Base-by-base conservation (phyloP, 192 early-diverging fungal genomes). In the Umbelopsis ramanniana region DNA sequence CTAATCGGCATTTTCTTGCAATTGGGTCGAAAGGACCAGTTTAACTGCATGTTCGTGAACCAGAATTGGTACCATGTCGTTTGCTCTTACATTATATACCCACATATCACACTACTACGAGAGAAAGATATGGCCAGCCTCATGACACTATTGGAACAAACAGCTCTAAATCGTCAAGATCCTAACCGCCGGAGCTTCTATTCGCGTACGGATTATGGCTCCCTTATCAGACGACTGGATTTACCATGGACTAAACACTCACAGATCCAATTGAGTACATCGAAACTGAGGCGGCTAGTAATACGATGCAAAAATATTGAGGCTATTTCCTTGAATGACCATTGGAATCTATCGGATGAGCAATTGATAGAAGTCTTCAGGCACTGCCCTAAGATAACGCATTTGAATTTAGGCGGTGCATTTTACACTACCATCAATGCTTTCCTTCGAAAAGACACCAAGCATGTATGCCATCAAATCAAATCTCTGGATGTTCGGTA, bases 151-250 rank as follows among this genome's bases (percentile, higher is more conserved):
- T 29, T 29, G 33, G 29, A 19, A 26, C 26, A 29, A 29, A 63
- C 33, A 26, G 33, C 57, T 63, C 57, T 63, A 26, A 63, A 50
- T n/a, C 48, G 48, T 15, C 48, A 50, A 21, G 15, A 50, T 35
- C 57, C 57, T 2, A 8, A 63, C 15, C 26, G 57, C 2, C 57
- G 37, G n/a, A 63, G 57, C 33, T 63, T 63, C 19, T 63, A 63
- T 26, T 63, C 57, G 6, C 57, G 57, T 35, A 37, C 19, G 0
- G 33, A 63, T 26, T 63, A 63, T 14, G 33, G 57, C 6, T 22
- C 57, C 15, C 17, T 63, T 29, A 37, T 33, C 33, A 63, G 17
- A 19, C 26, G 19, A n/a, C 33, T 63, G 35, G 26, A 26, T 33
- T n/a, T 63, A 19, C 57, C 48, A 21, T 50, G 48, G 48, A 50